Conservation (phyloP, 805 yeast genomes). For the Saturnispora zaruensis region DNA sequence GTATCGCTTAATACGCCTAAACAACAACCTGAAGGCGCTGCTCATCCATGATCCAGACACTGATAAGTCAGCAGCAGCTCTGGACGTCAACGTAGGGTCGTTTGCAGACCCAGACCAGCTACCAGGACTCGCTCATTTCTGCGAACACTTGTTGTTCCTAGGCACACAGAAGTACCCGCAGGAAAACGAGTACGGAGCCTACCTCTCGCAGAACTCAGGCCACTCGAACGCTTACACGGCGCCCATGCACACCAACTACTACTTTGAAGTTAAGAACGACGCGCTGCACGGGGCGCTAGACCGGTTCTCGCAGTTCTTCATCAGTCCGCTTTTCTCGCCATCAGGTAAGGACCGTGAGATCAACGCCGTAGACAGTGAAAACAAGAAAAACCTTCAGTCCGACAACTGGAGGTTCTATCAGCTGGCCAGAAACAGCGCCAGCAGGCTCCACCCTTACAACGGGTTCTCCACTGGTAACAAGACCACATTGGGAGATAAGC, state of each 20-base stretch:
- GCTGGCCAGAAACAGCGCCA: conserved; percentile 66
- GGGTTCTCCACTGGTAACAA: conserved; percentile 88
- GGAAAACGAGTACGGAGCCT: conserved; percentile 68
- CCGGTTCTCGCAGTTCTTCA: conserved; percentile 87
- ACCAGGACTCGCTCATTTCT: conserved; percentile 75
- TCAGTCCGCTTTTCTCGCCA: conserved; percentile 65
- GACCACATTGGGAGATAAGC: conserved; percentile 61
- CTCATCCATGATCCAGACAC: conserved; percentile 60
- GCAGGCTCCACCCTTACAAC: conserved; percentile 71
- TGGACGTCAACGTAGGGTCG: conserved; percentile 73
- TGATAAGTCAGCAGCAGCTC: conserved; percentile 70
- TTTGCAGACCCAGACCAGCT: conserved; percentile 55
- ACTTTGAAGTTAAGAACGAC: conserved; percentile 72
- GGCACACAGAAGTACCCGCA: conserved; percentile 70
- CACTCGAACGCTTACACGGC: conserved; percentile 89
- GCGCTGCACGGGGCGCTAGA: conserved; percentile 82
- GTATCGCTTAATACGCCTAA: conserved; percentile 56
- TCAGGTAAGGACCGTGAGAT: conserved; percentile 85
- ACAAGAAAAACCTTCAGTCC: conserved; percentile 85
- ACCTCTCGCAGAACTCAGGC: conserved; percentile 77
- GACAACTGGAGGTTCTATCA: conserved; percentile 88
- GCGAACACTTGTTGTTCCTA: conserved; percentile 68
- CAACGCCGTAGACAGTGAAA: conserved; percentile 91
- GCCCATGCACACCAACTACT: conserved; percentile 81
- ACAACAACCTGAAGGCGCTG: conserved; percentile 51